Evolutionary conservation across 2,329 filamentous ascomycete genomes (phyloP), one percentile per base, ranked within the genome.

Genomic region (Penicillium sp.): DNA sequence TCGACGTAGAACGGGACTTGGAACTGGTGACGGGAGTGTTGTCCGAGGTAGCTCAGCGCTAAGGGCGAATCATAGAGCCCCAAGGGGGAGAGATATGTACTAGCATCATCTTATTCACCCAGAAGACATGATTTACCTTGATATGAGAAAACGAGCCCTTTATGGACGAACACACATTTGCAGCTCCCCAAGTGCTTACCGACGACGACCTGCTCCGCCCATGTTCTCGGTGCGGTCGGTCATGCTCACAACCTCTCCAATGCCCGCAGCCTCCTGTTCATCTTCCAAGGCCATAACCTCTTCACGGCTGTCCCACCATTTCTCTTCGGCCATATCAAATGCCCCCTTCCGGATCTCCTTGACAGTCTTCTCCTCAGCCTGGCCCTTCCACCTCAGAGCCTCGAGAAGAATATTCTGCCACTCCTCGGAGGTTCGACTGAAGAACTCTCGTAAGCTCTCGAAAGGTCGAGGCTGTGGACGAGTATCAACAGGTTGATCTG

Each of bases 231-330:
- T 85, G 64, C 87, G 87, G 67, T 96, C 92, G 51, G 89, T 87
- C 70, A 98, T 80, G 71, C 89, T 95, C 55, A 98, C 91, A 44
- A 98, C 91, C 79, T 98, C 95, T 16, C 92, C 91, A 75, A 98
- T 97, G 10, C 95, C 93, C 36, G 92, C 91, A 50, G 90, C 93
- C 77, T 97, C 94, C 79, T 98, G 92, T 79, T 97, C 94, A 77
- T 97, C 94, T 77, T 99, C 95, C 70, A 98, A 77, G 6, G 87
- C 89, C 55, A 88, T 89, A 65, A 99, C 90, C 78, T 98, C 94
- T 79, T 99, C 95, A 68, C 95, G 85, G 73, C 89, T 92, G 81
- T 97, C 95, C 95, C 95, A 99, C 95, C 95, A 99, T 75, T 96
- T 96, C 78, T 93, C 90, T 77, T 99, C 95, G 41, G 93, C 93